These are phyloP conservation scores for Pythium oligandrum DNA, from an alignment of 352 stramenopile genomes.

Conservation along the genomic window DNA sequence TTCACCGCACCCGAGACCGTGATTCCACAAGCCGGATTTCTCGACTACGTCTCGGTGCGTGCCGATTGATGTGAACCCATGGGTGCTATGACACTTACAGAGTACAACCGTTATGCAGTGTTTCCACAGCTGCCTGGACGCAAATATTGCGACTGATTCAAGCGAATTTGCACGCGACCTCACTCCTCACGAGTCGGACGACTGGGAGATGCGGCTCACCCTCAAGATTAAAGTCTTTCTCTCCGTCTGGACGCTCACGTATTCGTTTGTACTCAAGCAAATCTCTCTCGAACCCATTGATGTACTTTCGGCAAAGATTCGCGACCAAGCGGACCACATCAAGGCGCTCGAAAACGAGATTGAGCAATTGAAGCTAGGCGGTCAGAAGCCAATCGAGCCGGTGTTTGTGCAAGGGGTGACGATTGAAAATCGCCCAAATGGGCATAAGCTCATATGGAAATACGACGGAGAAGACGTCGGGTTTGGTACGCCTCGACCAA, in stretches of 20 bases:
- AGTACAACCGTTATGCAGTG: too few relatives aligned
- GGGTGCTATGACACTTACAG: too few relatives aligned
- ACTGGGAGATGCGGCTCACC: background rate
- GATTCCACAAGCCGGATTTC: conserved; percentile 1
- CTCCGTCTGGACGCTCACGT: background rate
- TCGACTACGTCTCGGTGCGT: background rate
- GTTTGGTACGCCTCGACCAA: too few relatives aligned
- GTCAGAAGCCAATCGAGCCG: too few relatives aligned
- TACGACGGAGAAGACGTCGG: too few relatives aligned
- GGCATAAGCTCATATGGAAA: too few relatives aligned
- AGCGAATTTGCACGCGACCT: background rate
- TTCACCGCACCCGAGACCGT: background rate
- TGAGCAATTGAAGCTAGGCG: background rate
- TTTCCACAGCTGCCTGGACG: conserved; percentile 2
- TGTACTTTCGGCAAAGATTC: conserved; percentile 1
- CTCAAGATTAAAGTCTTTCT: background rate
- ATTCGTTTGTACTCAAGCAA: background rate
- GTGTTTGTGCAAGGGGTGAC: too few relatives aligned
- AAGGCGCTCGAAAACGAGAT: background rate
- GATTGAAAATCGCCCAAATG: too few relatives aligned
- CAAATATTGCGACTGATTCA: background rate
- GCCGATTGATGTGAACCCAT: too few relatives aligned
- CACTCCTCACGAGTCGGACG: background rate
- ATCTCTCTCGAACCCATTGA: background rate
- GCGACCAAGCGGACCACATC: conserved; percentile 2